A percentile compares a stretch with the other conserved stretches of the same genome.
Conservation (phyloP, 139 green algal species). For the Bryopsis sp. region DNA sequence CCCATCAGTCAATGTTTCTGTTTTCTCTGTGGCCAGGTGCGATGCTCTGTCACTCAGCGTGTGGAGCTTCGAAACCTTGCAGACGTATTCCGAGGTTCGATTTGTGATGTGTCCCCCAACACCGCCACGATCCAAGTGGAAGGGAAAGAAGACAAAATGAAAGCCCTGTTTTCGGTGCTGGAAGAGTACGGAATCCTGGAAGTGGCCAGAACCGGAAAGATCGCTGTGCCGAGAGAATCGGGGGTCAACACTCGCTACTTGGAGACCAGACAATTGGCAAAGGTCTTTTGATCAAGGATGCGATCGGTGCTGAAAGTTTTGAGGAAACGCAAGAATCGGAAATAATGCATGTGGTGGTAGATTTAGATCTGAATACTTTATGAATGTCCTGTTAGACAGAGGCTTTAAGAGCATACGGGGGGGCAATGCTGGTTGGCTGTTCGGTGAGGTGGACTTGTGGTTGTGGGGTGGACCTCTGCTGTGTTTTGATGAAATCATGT, state of each 20-base stretch:
- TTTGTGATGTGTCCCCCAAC: conserved; percentile 67
- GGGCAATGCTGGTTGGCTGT: no score
- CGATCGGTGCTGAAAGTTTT: no score
- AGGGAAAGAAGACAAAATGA: conserved; percentile 86
- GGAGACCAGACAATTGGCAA: conserved; percentile 13
- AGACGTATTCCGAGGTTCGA: conserved; percentile 77
- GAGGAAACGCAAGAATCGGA: no score
- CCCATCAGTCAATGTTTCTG: no score
- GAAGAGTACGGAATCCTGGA: conserved; percentile 76
- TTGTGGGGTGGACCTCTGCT: no score
- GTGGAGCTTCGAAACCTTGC: conserved; percentile 77
- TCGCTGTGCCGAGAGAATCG: conserved; percentile 72
- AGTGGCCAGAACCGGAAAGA: conserved; percentile 80
- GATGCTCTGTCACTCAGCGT: conserved; percentile 51
- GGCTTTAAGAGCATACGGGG: no score
- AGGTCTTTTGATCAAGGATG: conserved; percentile 6
- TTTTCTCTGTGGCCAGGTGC: no score
- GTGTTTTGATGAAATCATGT: no score
- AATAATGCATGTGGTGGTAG: no score
- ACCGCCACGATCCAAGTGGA: conserved; percentile 85
- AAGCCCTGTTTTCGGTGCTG: conserved; percentile 69
- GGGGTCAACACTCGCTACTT: conserved; percentile 78
- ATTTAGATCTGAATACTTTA: no score
- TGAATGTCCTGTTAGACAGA: no score
- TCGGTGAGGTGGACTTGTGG: no score